Evolutionary conservation across 2,329 filamentous ascomycete species (phyloP).

Genomic region (Arthrobotrys sinensis): DNA sequence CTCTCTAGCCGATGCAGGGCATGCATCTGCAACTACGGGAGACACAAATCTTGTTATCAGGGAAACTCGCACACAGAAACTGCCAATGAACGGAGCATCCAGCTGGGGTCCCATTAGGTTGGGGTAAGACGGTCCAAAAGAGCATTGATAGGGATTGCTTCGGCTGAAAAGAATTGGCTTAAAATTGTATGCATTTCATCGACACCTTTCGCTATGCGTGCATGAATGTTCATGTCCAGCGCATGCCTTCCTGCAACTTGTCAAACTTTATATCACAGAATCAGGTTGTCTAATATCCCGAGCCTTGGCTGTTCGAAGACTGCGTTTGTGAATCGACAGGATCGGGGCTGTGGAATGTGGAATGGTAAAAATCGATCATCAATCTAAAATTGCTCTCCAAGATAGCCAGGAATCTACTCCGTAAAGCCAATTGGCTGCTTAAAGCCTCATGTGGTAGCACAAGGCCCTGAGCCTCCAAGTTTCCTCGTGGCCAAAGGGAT

Average conservation of each 20-base stretch:
- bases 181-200: not conserved
- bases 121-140: slow-evolving; percentile 3
- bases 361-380: slow-evolving; percentile 12
- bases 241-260: slow-evolving; percentile 8
- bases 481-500: slow-evolving; percentile 20
- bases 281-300: slow-evolving; percentile 1
- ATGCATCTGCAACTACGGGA: slow-evolving; percentile 21
- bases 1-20: slow-evolving; percentile 12
- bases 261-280: not conserved
- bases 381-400: slow-evolving; percentile 12
- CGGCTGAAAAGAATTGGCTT: slow-evolving; percentile 19
- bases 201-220: slow-evolving; percentile 12
- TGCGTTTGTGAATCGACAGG: not conserved
- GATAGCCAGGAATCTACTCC: not conserved
- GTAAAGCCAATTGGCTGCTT: slow-evolving; percentile 2
- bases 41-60: slow-evolving; percentile 18
- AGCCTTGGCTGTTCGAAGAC: not conserved
- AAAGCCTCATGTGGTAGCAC: slow-evolving; percentile 24
- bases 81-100: not conserved
- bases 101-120: too few relatives aligned
- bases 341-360: not conserved
- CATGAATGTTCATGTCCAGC: slow-evolving; percentile 15
- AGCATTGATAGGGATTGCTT: slow-evolving; percentile 4
- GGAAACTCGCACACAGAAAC: not conserved
- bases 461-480: not conserved